Evolutionary conservation across 345 rosid species (phyloP).

Genomic region (Diplotaxis tenuifolia): DNA sequence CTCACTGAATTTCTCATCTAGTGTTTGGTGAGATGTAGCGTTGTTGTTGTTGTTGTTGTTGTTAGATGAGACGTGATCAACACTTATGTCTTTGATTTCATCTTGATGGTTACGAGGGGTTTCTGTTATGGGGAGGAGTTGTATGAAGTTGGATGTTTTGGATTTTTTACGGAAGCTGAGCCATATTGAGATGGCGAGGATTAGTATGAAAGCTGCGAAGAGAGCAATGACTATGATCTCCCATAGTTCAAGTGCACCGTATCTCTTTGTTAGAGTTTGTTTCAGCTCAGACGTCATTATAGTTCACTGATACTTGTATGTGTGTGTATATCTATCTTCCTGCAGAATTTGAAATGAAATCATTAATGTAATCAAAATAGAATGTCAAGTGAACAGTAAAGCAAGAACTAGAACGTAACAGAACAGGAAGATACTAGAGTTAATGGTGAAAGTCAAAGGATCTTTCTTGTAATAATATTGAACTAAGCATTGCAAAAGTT

Average conservation of each 20-base stretch:
- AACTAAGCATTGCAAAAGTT: too few relatives aligned
- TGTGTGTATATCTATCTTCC: conserved; percentile 8
- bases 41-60: conserved; percentile 51
- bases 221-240: conserved; percentile 62
- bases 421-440: too few relatives aligned
- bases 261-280: conserved; percentile 49
- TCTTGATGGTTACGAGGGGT: conserved; percentile 51
- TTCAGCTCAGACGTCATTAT: conserved; percentile 67
- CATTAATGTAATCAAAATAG: conserved; percentile 9
- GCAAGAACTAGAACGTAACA: background rate
- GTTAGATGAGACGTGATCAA: conserved; percentile 74
- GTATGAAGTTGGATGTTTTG: conserved; percentile 40
- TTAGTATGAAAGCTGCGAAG: conserved; percentile 50
- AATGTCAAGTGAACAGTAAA: background rate
- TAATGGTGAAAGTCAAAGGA: too few relatives aligned
- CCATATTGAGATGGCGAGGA: conserved; percentile 68
- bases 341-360: conserved; percentile 22
- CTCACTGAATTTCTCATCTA: conserved; percentile 56
- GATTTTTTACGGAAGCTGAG: conserved; percentile 71
- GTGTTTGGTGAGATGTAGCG: conserved; percentile 37
- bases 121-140: conserved; percentile 58
- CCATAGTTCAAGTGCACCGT: conserved; percentile 68
- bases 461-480: too few relatives aligned
- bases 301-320: conserved; percentile 6
- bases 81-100: conserved; percentile 83